Evolutionary conservation across 2,329 filamentous ascomycete genomes (phyloP).

Genomic region (Beauveria sp.): DNA sequence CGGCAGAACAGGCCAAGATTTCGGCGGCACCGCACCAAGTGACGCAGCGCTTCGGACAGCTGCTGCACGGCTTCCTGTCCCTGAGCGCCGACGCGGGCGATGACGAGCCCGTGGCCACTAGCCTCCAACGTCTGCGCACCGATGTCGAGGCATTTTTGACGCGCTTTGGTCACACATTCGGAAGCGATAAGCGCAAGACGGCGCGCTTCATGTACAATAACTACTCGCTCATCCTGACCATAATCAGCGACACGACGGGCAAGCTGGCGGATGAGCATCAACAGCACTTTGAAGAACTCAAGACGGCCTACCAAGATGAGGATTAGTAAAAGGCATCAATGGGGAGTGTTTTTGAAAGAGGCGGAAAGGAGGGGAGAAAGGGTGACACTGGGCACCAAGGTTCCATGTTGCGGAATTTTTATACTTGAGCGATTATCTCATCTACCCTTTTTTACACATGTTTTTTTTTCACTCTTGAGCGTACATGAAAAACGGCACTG

Average conservation of each 20-base stretch:
- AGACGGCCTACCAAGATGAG: slow-evolving; percentile 47
- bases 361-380: background rate
- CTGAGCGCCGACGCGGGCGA: slow-evolving; percentile 83
- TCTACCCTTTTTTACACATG: background rate
- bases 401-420: background rate
- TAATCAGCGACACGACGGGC: slow-evolving; percentile 70
- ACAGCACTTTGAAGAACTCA: slow-evolving; percentile 63
- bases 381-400: background rate
- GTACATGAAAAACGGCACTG: background rate
- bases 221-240: slow-evolving; percentile 88
- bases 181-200: slow-evolving; percentile 67
- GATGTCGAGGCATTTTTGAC: slow-evolving; percentile 81
- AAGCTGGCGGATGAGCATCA: slow-evolving; percentile 69
- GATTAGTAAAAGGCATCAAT: background rate
- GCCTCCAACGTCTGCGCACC: slow-evolving; percentile 64
- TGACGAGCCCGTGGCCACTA: slow-evolving; percentile 83
- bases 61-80: slow-evolving; percentile 74
- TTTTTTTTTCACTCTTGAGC: background rate
- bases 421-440: background rate
- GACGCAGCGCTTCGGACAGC: slow-evolving; percentile 91
- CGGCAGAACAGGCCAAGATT: slow-evolving; percentile 48
- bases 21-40: slow-evolving; percentile 82
- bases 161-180: slow-evolving; percentile 67
- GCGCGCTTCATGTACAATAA: slow-evolving; percentile 93
- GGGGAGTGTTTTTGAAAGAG: background rate